These are phyloP conservation scores for Linanthus parryae DNA, from an alignment of 148 eudicot genomes.

Conservation along the genomic window DNA sequence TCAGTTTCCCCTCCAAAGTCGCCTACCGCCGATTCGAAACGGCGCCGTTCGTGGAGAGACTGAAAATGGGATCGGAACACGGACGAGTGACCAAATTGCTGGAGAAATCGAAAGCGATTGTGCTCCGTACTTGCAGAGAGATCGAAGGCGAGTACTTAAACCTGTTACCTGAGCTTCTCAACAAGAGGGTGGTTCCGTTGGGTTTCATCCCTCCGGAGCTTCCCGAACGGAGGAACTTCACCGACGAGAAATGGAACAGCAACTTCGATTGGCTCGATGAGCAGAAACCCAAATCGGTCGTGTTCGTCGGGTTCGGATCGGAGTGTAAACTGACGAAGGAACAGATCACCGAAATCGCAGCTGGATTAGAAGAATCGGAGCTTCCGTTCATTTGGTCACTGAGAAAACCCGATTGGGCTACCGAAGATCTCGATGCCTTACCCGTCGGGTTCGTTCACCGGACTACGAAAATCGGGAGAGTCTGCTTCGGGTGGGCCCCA, in stretches of 20 bases:
- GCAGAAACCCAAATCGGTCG: slow-evolving; percentile 12
- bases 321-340: slow-evolving; percentile 14
- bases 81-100: no score
- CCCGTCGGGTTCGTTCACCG: slow-evolving; percentile 7
- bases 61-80: no score
- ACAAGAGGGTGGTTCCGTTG: slow-evolving; percentile 12
- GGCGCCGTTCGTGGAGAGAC: no score
- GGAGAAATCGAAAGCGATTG: no score
- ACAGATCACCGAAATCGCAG: slow-evolving; percentile 12
- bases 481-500: slow-evolving; percentile 25
- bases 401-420: slow-evolving; percentile 14
- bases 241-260: slow-evolving; percentile 8
- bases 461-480: slow-evolving; percentile 6
- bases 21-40: no score
- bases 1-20: no score
- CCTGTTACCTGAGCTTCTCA: neutral
- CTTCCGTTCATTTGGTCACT: slow-evolving; percentile 18
- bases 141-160: slow-evolving; percentile 5
- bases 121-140: no score
- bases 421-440: slow-evolving; percentile 3
- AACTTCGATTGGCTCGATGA: slow-evolving; percentile 19
- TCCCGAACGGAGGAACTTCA: neutral
- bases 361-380: slow-evolving; percentile 8
- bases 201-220: slow-evolving; percentile 17
- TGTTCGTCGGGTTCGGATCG: slow-evolving; percentile 19